These are phyloP conservation scores for Microascus cirrosus DNA, from an alignment of 2,329 filamentous ascomycete species.

Conservation along the genomic window DNA sequence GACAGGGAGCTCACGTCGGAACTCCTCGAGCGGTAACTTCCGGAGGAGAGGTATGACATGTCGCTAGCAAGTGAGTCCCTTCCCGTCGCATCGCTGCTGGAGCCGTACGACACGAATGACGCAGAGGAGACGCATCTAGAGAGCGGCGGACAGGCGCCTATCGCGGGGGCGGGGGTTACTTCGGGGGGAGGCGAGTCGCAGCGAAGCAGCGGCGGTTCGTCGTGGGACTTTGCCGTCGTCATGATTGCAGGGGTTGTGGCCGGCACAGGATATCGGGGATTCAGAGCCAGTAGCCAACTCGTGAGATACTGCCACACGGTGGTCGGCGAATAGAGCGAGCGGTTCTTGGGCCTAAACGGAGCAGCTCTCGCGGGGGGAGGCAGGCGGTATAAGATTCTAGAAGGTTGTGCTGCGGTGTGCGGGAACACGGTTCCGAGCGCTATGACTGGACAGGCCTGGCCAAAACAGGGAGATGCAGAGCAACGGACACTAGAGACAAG, in stretches of 20 bases:
- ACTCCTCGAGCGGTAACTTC: conserved; percentile 35
- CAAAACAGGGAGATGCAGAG: neutral
- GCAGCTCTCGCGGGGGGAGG: neutral
- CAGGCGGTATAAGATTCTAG: neutral
- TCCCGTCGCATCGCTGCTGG: conserved; percentile 33
- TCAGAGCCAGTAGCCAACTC: neutral
- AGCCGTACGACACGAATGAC: conserved; percentile 47
- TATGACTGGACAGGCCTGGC: neutral
- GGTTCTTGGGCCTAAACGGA: neutral
- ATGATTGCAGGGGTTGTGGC: conserved; percentile 11
- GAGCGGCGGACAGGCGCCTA: conserved; percentile 46
- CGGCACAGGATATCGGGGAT: conserved; percentile 5
- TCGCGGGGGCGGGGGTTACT: conserved; percentile 48
- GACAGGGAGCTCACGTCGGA: conserved; percentile 27
- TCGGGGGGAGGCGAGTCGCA: conserved; percentile 56
- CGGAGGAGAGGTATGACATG: conserved; percentile 54
- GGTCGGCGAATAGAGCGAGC: neutral
- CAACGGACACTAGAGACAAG: neutral
- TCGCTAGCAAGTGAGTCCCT: conserved; percentile 47
- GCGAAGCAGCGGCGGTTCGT: conserved; percentile 23
- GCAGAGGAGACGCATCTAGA: conserved; percentile 54
- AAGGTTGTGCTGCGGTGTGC: neutral
- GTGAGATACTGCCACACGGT: neutral
- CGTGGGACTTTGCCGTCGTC: conserved; percentile 14
- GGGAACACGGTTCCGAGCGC: neutral